phyloP scores from a whole-genome alignment of 73 alveolate genomes.

The Stentor roeselii region DNA sequence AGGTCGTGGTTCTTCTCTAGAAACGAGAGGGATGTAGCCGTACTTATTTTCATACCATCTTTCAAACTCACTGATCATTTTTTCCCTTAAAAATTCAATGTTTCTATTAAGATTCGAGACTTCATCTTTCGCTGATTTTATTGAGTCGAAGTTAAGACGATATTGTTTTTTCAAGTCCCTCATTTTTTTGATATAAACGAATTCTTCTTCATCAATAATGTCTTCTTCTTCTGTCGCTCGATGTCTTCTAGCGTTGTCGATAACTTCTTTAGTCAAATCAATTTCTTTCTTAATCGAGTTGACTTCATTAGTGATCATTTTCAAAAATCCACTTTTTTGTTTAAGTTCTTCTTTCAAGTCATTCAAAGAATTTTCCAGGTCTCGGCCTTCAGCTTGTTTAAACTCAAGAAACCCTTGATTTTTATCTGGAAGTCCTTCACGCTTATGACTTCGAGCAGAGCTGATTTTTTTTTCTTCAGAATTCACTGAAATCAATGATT shows the following conservation, averaged over 20 bases:
- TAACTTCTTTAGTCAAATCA: slow-evolving; percentile 47
- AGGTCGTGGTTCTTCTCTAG: slow-evolving; percentile 30
- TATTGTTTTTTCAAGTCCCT: slow-evolving; percentile 84
- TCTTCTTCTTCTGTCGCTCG: slow-evolving; percentile 73
- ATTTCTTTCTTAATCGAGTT: slow-evolving; percentile 52
- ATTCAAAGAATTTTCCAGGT: slow-evolving; percentile 60
- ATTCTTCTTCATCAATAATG: slow-evolving; percentile 96
- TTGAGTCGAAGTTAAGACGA: slow-evolving; percentile 78
- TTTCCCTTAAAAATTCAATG: slow-evolving; percentile 66
- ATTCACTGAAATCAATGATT: slow-evolving; percentile 32
- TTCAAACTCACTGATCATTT: slow-evolving; percentile 62
- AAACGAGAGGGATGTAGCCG: slow-evolving; percentile 41
- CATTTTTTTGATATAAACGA: slow-evolving; percentile 71
- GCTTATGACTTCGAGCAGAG: slow-evolving; percentile 34
- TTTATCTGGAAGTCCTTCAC: slow-evolving; percentile 34
- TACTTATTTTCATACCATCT: slow-evolving; percentile 68
- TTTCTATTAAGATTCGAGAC: slow-evolving; percentile 58
- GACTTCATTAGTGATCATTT: slow-evolving; percentile 33
- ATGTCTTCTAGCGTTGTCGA: slow-evolving; percentile 74
- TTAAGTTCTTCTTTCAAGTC: slow-evolving; percentile 72
- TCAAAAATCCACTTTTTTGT: slow-evolving; percentile 64
- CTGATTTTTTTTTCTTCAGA: slow-evolving; percentile 40
- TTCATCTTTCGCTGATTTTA: slow-evolving; percentile 73
- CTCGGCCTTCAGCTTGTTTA: slow-evolving; percentile 79
- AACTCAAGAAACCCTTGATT: slow-evolving; percentile 69